Conservation (phyloP, 2,329 filamentous ascomycete species). For the Raffaelea arxii region DNA sequence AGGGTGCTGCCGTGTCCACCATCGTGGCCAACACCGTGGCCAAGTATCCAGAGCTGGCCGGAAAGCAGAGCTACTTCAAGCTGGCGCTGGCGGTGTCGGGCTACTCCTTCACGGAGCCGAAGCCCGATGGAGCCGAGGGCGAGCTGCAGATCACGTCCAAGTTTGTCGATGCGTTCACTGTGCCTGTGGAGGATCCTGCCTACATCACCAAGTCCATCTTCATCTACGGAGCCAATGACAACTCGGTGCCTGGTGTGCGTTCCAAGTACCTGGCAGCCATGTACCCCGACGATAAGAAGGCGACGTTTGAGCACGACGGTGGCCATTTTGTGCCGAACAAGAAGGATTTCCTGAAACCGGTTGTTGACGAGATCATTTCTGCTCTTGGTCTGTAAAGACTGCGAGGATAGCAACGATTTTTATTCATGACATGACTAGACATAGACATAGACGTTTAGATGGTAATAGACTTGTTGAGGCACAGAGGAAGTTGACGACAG, state of each 20-base stretch:
- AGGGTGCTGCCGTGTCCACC: conserved; percentile 5
- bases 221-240: conserved; percentile 7
- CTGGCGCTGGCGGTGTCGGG: conserved; percentile 6
- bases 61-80: conserved; percentile 5
- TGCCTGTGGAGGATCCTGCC: conserved; percentile 3
- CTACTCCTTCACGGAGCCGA: conserved; percentile 8
- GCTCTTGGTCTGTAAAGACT: conserved; percentile 1
- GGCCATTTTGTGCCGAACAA: conserved; percentile 9
- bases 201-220: conserved; percentile 6
- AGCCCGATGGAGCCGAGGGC: conserved; percentile 1
- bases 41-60: conserved; percentile 2
- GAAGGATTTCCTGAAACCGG: conserved; percentile 4
- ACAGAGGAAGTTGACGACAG: too few species aligned
- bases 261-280: conserved; percentile 8
- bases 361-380: conserved; percentile 6
- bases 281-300: conserved; percentile 6
- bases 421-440: background rate
- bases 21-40: conserved; percentile 6
- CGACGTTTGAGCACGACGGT: conserved; percentile 4
- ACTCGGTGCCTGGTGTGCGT: conserved; percentile 5
- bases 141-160: conserved; percentile 7
- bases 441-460: too few species aligned
- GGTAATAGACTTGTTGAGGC: too few species aligned
- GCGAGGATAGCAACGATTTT: background rate
- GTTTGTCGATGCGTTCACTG: conserved; percentile 2